Evolutionary conservation across 2,329 filamentous ascomycete genomes (phyloP), one percentile per base, ranked within the genome.

Genomic region (Fusarium protoensiforme): DNA sequence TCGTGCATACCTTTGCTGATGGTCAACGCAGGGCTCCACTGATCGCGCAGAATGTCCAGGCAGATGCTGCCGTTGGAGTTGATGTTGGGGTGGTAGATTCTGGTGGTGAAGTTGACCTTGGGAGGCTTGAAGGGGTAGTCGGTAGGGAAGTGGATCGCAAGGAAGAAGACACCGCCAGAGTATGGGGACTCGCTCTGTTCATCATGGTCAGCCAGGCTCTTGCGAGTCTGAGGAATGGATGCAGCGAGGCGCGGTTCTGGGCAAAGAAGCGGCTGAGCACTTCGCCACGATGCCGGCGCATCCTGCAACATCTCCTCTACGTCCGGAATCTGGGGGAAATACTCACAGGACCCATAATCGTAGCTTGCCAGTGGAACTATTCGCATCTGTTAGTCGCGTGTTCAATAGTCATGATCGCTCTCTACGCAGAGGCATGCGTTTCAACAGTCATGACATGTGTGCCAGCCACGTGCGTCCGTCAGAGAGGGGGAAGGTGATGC

Each of bases 61-160:
- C 96, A 99, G 86, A 99, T 99, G 86, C 95, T 98, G 85, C 96
- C 96, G 85, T 98, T 98, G 78, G 94, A 97, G 92, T 99, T 99
- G 94, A 99, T 99, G 88, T 99, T 99, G 81, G 96, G 96, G 88
- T 99, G 96, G 85, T 99, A 99, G 88, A 99, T 98, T 83, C 96
- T 93, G 76, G 96, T 99, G 80, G 95, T 98, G 91, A 99, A 99
- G 93, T 98, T 98, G 86, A 99, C 95, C 91, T 99, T 99, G 79
- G 96, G 96, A 73, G 96, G 96, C 93, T 99, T 99, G 91, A 99
- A 99, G 46, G 96, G 96, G 87, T 99, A 99, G 89, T 99, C 96
- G 89, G 96, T 99, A 78, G 96, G 96, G 90, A 99, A 98, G 87
- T 98, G 95, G 83, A 99, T 99, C 78, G 93, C 92, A 77, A 99